Evolutionary conservation across 164 flowering plant species (phyloP).

Genomic region (Tetrastigma voinierianum): DNA sequence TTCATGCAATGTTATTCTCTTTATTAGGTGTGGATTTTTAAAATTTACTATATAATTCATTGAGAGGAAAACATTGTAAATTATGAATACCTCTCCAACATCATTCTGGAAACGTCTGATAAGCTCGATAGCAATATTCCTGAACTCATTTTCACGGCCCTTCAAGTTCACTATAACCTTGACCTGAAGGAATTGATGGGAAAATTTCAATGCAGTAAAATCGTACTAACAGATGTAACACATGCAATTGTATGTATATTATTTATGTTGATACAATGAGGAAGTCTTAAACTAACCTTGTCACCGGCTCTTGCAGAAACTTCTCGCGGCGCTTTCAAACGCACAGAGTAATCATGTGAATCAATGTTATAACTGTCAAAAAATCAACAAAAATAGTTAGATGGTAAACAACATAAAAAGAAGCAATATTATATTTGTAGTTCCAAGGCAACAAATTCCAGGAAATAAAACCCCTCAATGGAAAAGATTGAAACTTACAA

Average conservation of each 20-base stretch:
- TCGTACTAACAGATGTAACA: not conserved
- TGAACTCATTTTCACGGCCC: conserved; percentile 86
- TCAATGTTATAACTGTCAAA: conserved; percentile 82
- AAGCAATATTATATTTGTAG: not conserved
- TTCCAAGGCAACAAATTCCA: too few species aligned
- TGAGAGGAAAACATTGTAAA: not conserved
- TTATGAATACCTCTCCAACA: conserved; percentile 73
- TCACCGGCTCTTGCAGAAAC: conserved; percentile 82
- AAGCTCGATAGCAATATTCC: conserved; percentile 83
- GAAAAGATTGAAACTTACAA: not conserved
- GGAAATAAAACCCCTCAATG: too few species aligned
- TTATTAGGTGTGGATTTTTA: not conserved
- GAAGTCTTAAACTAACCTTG: conserved; percentile 50
- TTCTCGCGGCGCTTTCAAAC: conserved; percentile 79
- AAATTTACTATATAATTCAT: not conserved
- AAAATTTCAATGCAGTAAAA: conserved; percentile 6
- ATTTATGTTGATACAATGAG: not conserved
- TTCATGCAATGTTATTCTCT: too few species aligned
- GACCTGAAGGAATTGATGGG: conserved; percentile 52
- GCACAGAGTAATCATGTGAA: conserved; percentile 86
- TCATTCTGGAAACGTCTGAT: conserved; percentile 77
- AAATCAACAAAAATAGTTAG: not conserved
- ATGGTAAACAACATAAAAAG: not conserved
- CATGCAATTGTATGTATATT: not conserved
- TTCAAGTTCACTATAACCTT: conserved; percentile 82